A percentile compares a stretch with the other conserved stretches of the same genome.
phyloP scores from a whole-genome alignment of 2,329 filamentous ascomycete genomes.

The Neopestalotiopsis rosae region DNA sequence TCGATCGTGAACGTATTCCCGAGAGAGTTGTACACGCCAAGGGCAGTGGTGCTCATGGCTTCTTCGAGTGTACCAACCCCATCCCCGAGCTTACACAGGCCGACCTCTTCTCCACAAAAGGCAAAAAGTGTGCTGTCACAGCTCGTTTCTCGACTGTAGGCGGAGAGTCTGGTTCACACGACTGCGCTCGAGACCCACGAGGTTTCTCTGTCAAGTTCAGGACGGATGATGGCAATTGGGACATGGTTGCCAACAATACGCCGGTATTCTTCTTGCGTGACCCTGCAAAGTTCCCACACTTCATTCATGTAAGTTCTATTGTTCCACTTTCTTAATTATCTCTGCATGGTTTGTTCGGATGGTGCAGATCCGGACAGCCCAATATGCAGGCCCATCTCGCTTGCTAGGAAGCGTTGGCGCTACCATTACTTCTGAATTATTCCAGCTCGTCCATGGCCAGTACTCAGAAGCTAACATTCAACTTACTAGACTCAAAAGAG shows the following conservation, averaged over 20 bases:
- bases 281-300: conserved; percentile 74
- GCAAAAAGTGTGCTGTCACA: conserved; percentile 64
- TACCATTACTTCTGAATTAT: too few relatives aligned
- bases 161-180: conserved; percentile 70
- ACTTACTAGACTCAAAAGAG: conserved; percentile 67
- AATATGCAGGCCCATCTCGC: too few relatives aligned
- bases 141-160: conserved; percentile 74
- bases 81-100: conserved; percentile 50
- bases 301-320: conserved; percentile 59
- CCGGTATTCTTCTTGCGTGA: conserved; percentile 80
- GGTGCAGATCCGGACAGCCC: too few relatives aligned
- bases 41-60: conserved; percentile 43
- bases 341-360: too few relatives aligned
- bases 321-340: too few relatives aligned
- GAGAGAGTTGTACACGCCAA: conserved; percentile 50
- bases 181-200: conserved; percentile 64
- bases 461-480: too few relatives aligned
- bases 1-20: conserved; percentile 56
- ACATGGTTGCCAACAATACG: conserved; percentile 78
- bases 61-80: conserved; percentile 53
- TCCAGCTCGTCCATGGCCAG: too few relatives aligned
- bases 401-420: too few relatives aligned
- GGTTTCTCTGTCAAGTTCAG: conserved; percentile 76
- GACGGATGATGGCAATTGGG: conserved; percentile 75
- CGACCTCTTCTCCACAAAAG: conserved; percentile 55